These are phyloP conservation scores for Fusarium armeniacum DNA, from an alignment of 2,329 filamentous ascomycete species.

Conservation along the genomic window DNA sequence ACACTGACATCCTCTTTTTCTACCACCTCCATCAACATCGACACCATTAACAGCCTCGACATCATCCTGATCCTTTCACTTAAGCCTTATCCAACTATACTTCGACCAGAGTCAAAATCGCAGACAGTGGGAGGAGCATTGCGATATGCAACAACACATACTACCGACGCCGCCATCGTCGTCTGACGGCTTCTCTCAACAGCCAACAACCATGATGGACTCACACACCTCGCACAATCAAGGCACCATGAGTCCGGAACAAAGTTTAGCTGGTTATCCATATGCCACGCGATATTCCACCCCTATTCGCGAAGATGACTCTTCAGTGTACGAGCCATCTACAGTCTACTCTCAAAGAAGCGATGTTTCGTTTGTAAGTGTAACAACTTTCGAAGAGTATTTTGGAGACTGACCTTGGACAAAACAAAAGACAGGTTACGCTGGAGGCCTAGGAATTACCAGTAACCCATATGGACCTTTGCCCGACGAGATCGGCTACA, in stretches of 20 bases:
- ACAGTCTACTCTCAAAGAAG: slow-evolving; percentile 39
- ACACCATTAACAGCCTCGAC: not conserved
- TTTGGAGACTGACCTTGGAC: slow-evolving; percentile 5
- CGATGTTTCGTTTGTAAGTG: slow-evolving; percentile 40
- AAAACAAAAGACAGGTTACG: slow-evolving; percentile 31
- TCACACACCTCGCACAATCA: slow-evolving; percentile 33
- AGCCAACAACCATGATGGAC: slow-evolving; percentile 34
- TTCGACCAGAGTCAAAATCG: not conserved
- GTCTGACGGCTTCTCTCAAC: slow-evolving; percentile 39
- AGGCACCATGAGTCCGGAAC: slow-evolving; percentile 21
- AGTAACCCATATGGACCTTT: slow-evolving; percentile 41
- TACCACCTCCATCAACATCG: slow-evolving; percentile 15
- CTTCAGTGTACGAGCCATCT: slow-evolving; percentile 36
- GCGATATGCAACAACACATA: slow-evolving; percentile 56
- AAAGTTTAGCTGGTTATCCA: slow-evolving; percentile 21
- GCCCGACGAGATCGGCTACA: slow-evolving; percentile 42
- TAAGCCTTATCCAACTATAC: not conserved
- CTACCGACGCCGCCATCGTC: slow-evolving; percentile 64
- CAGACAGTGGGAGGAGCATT: slow-evolving; percentile 13
- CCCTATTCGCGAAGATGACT: slow-evolving; percentile 41
- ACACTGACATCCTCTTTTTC: not conserved
- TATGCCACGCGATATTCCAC: slow-evolving; percentile 39
- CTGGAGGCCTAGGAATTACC: slow-evolving; percentile 18
- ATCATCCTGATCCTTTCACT: not conserved
- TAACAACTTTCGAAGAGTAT: not conserved